These are phyloP conservation scores for Neospermospora avenae DNA, from an alignment of 2,329 filamentous ascomycete genomes.

Conservation along the genomic window DNA sequence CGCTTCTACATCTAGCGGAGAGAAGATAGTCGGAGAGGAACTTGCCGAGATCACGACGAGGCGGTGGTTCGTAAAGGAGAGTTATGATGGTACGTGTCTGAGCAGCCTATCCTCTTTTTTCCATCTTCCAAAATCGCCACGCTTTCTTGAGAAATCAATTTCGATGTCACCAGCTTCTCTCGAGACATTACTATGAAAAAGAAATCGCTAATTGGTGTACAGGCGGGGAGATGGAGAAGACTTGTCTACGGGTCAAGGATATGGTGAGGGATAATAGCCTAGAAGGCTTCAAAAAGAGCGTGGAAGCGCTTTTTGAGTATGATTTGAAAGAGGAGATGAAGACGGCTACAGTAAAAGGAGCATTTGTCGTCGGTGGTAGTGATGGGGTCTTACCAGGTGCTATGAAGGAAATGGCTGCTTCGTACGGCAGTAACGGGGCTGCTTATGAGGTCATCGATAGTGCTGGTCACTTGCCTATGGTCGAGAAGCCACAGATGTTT, in stretches of 20 bases:
- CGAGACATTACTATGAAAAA: too few relatives aligned
- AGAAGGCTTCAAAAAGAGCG: conserved; percentile 64
- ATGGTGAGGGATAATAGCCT: conserved; percentile 70
- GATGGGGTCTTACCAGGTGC: conserved; percentile 75
- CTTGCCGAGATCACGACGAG: conserved; percentile 69
- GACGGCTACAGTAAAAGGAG: conserved; percentile 52
- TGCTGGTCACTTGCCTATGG: conserved; percentile 82
- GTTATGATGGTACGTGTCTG: conserved; percentile 57
- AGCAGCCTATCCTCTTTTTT: too few relatives aligned
- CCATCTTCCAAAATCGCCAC: too few relatives aligned
- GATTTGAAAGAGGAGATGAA: conserved; percentile 58
- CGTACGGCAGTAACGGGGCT: conserved; percentile 52
- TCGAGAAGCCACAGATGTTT: conserved; percentile 68
- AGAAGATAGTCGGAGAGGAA: conserved; percentile 57
- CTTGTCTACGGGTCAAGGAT: conserved; percentile 56
- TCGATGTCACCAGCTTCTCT: too few relatives aligned
- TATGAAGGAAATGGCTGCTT: conserved; percentile 70
- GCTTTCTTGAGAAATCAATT: too few relatives aligned
- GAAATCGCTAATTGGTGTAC: too few relatives aligned
- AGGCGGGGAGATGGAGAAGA: conserved; percentile 46
- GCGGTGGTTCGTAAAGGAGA: conserved; percentile 67
- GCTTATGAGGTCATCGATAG: conserved; percentile 63
- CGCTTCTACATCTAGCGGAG: conserved; percentile 41
- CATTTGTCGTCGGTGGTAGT: conserved; percentile 69
- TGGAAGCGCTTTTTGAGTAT: conserved; percentile 69